phyloP scores from a whole-genome alignment of 73 alveolate genomes.

The Paramecium sonneborni region DNA sequence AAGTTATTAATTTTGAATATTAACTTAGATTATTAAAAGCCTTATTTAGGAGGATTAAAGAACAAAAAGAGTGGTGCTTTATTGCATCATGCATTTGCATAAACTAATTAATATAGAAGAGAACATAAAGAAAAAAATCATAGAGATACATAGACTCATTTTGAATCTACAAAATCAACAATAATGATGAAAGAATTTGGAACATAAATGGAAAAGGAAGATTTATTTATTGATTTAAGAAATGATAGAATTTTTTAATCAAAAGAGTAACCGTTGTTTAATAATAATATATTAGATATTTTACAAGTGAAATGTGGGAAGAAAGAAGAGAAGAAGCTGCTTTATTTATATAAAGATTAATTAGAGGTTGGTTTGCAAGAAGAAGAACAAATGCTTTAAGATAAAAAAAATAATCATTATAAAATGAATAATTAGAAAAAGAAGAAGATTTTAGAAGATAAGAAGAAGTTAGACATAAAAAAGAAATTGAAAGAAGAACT shows the following conservation, averaged over 20 bases:
- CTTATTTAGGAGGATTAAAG: constrained; percentile 77
- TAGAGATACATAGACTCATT: constrained; percentile 91
- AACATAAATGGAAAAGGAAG: constrained; percentile 97
- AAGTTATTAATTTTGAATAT: not conserved
- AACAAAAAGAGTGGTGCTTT: constrained; percentile 74
- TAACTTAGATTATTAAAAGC: constrained; percentile 43
- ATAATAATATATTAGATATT: constrained; percentile 66
- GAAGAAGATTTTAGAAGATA: constrained; percentile 94
- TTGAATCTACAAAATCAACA: constrained; percentile 94
- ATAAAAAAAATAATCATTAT: constrained; percentile 86
- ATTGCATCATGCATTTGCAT: constrained; percentile 82
- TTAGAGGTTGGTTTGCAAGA: constrained; percentile 88
- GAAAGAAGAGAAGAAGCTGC: constrained; percentile 92
- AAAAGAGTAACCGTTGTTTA: constrained; percentile 55
- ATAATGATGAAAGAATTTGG: constrained; percentile 98
- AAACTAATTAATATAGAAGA: constrained; percentile 78
- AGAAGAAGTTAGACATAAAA: constrained; percentile 96
- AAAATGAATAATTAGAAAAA: constrained; percentile 80
- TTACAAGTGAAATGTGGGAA: constrained; percentile 95
- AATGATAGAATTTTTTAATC: constrained; percentile 88
- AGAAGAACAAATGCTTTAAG: constrained; percentile 81
- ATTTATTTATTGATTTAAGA: constrained; percentile 86
- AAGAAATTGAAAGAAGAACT: constrained; percentile 98
- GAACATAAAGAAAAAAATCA: constrained; percentile 70
- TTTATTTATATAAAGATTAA: constrained; percentile 81